Conservation (phyloP, 306 rosid genomes). For the Vigna radiata region DNA sequence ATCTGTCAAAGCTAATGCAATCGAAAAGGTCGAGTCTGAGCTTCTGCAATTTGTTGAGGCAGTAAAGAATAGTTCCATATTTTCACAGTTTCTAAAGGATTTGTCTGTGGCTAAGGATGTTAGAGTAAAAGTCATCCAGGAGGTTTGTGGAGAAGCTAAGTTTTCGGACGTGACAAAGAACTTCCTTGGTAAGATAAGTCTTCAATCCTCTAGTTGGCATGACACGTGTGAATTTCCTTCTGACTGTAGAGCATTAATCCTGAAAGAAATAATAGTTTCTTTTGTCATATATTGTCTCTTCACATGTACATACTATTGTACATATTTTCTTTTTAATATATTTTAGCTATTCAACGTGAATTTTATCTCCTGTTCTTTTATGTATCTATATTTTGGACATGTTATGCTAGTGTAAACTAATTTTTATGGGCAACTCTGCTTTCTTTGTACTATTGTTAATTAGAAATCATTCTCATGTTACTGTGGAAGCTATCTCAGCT, state of each 20-base stretch:
- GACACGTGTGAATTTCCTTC: neutral
- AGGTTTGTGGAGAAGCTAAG: constrained; percentile 66
- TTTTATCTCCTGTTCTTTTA: neutral
- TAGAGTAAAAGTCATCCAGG: constrained; percentile 67
- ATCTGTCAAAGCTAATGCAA: constrained; percentile 66
- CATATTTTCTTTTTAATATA: neutral
- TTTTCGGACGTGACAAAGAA: constrained; percentile 74
- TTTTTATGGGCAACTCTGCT: constrained; percentile 10
- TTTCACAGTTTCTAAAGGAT: constrained; percentile 73
- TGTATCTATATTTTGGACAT: neutral
- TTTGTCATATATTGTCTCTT: neutral
- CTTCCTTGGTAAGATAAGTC: constrained; percentile 71
- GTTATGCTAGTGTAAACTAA: neutral
- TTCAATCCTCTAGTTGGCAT: neutral
- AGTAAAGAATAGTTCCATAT: constrained; percentile 59
- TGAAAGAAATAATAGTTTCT: neutral
- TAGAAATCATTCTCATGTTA: constrained; percentile 3
- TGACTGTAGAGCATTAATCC: neutral
- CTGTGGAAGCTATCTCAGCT: neutral
- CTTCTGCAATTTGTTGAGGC: constrained; percentile 65
- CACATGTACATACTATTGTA: constrained; percentile 11
- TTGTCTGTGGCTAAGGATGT: constrained; percentile 60
- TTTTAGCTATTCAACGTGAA: constrained; percentile 26
- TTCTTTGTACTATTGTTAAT: neutral
- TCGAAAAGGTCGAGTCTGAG: constrained; percentile 88